Evolutionary conservation across 805 yeast species (phyloP).

Genomic region (Ogataea nitratoaversa): DNA sequence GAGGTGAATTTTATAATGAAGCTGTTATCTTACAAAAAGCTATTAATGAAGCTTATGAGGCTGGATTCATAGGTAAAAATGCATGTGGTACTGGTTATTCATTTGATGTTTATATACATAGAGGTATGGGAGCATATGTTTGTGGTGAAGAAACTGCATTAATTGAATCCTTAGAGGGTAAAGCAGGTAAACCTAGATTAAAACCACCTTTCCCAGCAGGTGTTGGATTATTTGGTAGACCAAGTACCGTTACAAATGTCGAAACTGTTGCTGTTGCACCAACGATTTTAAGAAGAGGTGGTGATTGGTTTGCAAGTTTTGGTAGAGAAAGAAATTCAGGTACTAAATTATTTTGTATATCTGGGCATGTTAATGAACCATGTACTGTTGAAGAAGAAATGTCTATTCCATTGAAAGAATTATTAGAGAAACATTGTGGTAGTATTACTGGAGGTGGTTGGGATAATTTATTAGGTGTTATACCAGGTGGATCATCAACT

Average conservation of each 20-base stretch:
- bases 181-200: slow-evolving; percentile 89
- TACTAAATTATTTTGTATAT: slow-evolving; percentile 78
- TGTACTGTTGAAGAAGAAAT: slow-evolving; percentile 92
- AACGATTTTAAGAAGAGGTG: slow-evolving; percentile 84
- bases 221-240: slow-evolving; percentile 87
- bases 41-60: slow-evolving; percentile 81
- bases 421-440: slow-evolving; percentile 85
- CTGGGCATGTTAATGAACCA: slow-evolving; percentile 89
- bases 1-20: slow-evolving; percentile 89
- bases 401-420: slow-evolving; percentile 82
- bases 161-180: slow-evolving; percentile 86
- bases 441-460: slow-evolving; percentile 91
- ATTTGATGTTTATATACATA: slow-evolving; percentile 79
- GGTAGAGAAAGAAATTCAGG: slow-evolving; percentile 86
- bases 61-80: slow-evolving; percentile 75
- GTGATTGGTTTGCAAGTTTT: slow-evolving; percentile 78
- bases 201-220: slow-evolving; percentile 97
- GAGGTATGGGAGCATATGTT: slow-evolving; percentile 92
- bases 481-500: slow-evolving; percentile 89
- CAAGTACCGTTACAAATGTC: slow-evolving; percentile 86
- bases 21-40: slow-evolving; percentile 71
- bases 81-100: slow-evolving; percentile 86
- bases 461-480: slow-evolving; percentile 84
- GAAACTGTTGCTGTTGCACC: slow-evolving; percentile 91
- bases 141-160: slow-evolving; percentile 93